Base-by-base conservation (phyloP, 2,329 filamentous ascomycete genomes). In the Ascochyta rabiei region DNA sequence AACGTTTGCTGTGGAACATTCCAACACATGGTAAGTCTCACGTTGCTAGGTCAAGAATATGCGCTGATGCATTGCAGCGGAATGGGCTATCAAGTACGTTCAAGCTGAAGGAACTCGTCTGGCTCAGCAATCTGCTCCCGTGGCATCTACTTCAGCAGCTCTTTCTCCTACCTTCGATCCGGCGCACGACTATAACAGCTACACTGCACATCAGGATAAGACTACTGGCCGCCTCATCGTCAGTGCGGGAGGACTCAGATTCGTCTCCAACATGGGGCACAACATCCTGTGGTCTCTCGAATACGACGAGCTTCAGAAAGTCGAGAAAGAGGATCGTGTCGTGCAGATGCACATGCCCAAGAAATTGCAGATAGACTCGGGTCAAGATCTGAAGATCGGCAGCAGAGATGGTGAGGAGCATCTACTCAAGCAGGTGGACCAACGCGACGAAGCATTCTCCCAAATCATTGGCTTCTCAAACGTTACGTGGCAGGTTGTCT, bases 1-100 rank as follows among this genome's bases (percentile, higher is more conserved):
- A 73, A 46, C 73, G 69, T 33, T 21, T 68, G 2, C 56, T 77
- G 6, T 76, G 74, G 71, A 68, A 75, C 38, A 70, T 76, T 0
- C 73, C 73, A 2, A 77, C 71, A 1, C 70, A 76, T 30, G 67
- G 61, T 63, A 41, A 46, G 56, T 48, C 12, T 3, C 13, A 10
- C 10, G 9, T 34, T 16, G 37, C 19, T 18, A 15, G 15, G 9
- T 33, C 16, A 9, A 35, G 19, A 19, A 2, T 8, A 2, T 12
- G 16, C 33, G 10, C 52, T 60, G 15, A 57, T 10, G 6, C 5
- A 2, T 26, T 8, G 13, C 37, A 65, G 63, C 70, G 5, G 74
- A 77, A 46, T 73, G 67, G 69, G 66, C 68, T n/a, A 64, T 76
- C 28, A 60, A 70, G 51, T 66, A 59, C 23, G 44, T 70, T 13